Conservation (phyloP, 768 basidiomycete genomes). For the Russula olivacea region DNA sequence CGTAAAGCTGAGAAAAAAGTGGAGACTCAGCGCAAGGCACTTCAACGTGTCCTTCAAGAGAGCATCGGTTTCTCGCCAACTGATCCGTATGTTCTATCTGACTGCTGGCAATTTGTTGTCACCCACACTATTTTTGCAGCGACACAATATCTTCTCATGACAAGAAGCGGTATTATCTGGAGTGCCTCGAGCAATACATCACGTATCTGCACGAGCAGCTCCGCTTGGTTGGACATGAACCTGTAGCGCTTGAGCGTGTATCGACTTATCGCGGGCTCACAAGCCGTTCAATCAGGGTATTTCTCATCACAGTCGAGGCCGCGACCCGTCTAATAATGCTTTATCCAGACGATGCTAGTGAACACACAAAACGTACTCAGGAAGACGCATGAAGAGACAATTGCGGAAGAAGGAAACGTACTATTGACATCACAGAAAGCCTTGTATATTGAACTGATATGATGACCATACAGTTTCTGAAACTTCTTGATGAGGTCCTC, state of each 20-base stretch:
- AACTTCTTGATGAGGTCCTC: constrained; percentile 22
- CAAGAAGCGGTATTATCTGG: constrained; percentile 68
- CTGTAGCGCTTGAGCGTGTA: constrained; percentile 46
- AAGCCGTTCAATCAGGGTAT: constrained; percentile 59
- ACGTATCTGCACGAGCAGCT: constrained; percentile 59
- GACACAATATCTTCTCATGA: constrained; percentile 76
- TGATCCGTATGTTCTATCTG: constrained; percentile 46
- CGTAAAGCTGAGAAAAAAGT: constrained; percentile 21
- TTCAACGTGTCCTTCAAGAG: constrained; percentile 52
- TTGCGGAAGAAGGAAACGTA: constrained; percentile 54
- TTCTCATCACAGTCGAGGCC: constrained; percentile 16
- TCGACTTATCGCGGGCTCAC: constrained; percentile 48
- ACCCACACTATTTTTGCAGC: constrained; percentile 31
- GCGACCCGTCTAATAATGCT: not conserved
- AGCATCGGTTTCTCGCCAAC: constrained; percentile 52
- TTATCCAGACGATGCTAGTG: constrained; percentile 54
- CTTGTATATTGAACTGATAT: not conserved
- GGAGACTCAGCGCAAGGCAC: constrained; percentile 51
- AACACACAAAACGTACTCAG: constrained; percentile 58
- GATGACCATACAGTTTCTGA: constrained; percentile 22
- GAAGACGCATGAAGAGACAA: constrained; percentile 44
- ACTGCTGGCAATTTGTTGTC: not conserved
- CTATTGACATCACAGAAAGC: constrained; percentile 7
- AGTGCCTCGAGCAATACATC: constrained; percentile 68
- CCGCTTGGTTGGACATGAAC: constrained; percentile 42